Base-by-base conservation (phyloP, 2,329 filamentous ascomycete species). In the Nothomitra cinnamomea region DNA sequence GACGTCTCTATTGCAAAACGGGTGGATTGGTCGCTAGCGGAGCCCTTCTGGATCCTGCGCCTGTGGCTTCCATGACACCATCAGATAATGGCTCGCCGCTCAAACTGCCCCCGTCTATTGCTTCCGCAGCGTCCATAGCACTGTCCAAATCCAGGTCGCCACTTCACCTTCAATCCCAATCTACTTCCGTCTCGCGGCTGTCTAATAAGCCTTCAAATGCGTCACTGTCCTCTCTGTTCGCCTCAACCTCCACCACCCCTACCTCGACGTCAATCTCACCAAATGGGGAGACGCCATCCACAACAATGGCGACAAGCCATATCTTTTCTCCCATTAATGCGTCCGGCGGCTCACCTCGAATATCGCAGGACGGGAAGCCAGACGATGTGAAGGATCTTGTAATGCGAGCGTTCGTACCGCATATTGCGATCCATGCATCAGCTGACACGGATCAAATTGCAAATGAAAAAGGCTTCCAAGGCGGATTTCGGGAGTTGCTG, bases 371-470 rank as follows among this genome's bases (percentile, higher is more conserved):
- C 60, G 71, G 65, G 50, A 62, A 61, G 12, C 70, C 72, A 6
- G 75, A 79, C 57, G 78, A 81, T 61, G 71, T 75, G 51, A 69
- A 77, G 54, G 74, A 75, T 32, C 70, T 95, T 51, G 82, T 96
- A 43, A 73, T 94, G 53, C 82, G 83, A 56, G 83, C 88, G 1
- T 95, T 95, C 64, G 86, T 90, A 13, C 94, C 92, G 1, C 85
- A 92, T 58, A 80, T 98, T 47, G 86, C 85, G 5, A 79, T 98
- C 25, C 83, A 89, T 60, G 79, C 87, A n/a, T 95, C 90, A 13
- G 71, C 77, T 15, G 90, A 96, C 63, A 92, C 87, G 0, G 85
- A 95, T 63, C 77, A 82, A 55, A 69, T 98, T 55, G 76, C 88
- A 53, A 75, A 74, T 56, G 81, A 84, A 58, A 98, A 98, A 68